phyloP scores from a whole-genome alignment of 1,284 basidiomycete species.

The Cutaneotrichosporon dermatis region DNA sequence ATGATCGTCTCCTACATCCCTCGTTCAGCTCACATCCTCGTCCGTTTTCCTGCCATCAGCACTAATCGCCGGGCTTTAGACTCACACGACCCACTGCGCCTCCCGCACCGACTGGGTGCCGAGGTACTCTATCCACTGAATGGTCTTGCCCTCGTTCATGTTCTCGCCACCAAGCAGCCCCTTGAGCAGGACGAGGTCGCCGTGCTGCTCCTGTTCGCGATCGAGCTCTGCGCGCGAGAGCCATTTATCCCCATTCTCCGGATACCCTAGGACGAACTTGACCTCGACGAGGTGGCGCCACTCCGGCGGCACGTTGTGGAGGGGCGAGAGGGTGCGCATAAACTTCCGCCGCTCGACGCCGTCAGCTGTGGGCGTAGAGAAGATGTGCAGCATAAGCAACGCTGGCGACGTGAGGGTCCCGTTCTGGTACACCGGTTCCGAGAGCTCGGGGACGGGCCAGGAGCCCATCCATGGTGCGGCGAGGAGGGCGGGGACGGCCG shows the following conservation, averaged over 20 bases:
- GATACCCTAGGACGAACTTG: slow-evolving; percentile 27
- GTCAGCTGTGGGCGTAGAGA: slow-evolving; percentile 20
- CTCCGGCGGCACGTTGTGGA: slow-evolving; percentile 10
- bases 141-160: slow-evolving; percentile 16
- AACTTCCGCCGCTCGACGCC: slow-evolving; percentile 15
- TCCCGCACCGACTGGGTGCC: slow-evolving; percentile 6
- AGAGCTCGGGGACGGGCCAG: slow-evolving; percentile 7
- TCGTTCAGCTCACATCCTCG: slow-evolving; percentile 23
- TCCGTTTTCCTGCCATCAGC: slow-evolving; percentile 18
- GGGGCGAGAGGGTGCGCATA: slow-evolving; percentile 19
- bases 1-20: no score
- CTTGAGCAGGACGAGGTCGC: slow-evolving; percentile 22
- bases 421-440: not conserved
- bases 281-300: slow-evolving; percentile 24
- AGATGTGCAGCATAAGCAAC: slow-evolving; percentile 32
- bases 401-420: slow-evolving; percentile 7
- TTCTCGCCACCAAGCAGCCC: slow-evolving; percentile 18
- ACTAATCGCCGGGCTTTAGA: not conserved
- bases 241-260: slow-evolving; percentile 14
- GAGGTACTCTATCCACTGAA: slow-evolving; percentile 34
- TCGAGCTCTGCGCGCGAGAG: slow-evolving; percentile 14
- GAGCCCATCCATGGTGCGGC: slow-evolving; percentile 18
- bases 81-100: slow-evolving; percentile 9
- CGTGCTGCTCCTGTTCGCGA: slow-evolving; percentile 19
- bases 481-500: slow-evolving; percentile 9